Base-by-base conservation (phyloP, 208 protist species). In the Leishmania martiniquensis region DNA sequence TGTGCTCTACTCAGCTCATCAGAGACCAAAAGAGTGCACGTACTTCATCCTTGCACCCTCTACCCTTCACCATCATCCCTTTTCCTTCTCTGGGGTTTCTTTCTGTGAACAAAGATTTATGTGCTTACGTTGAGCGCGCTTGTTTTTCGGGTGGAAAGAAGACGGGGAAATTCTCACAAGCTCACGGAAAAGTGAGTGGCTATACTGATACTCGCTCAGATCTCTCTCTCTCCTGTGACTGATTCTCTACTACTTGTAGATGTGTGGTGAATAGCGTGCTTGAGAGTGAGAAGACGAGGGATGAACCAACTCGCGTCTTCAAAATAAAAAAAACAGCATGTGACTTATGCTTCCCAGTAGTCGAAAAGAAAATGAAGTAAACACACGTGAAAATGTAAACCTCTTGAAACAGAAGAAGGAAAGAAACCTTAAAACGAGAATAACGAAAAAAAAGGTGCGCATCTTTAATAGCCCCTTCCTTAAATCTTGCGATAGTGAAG, bases 241-340 rank as follows among this genome's bases (percentile, higher is more conserved):
- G 57, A 63, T 63, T 63, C 29, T 63, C 57, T 63, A 63, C 57
- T 63, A 39, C 57, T 34, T 63, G 57, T 63, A 37, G 29, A 63
- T 37, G 15, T 37, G 57, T 63, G 57, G 57, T 37, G 52, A 29
- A 57, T 29, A 57, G 52, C 17, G 52, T 57, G 22, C 22, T 57
- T 25, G 15, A 22, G 52, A 57, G 22, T 22, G 22, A 22, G 22
- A 57, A 25, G 52, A 12, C 15, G 52, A 57, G 52, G 52, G 5
- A 29, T 54, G 29, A 29, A 29, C 29, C 29, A 37, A 0, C 57
- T 9, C 57, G 29, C 29, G 10, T 63, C 13, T 63, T 12, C 20
- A 25, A 17, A 9, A 63, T 39, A 22, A 4, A 63, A 63, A 22
- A 29, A 29, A 37, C 1, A 25, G 37, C 57, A 63, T 20, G 57